A percentile compares a stretch with the other conserved stretches of the same genome.
Conservation (phyloP, 192 early-diverging fungal species). For the Backusella tarrabulga region DNA sequence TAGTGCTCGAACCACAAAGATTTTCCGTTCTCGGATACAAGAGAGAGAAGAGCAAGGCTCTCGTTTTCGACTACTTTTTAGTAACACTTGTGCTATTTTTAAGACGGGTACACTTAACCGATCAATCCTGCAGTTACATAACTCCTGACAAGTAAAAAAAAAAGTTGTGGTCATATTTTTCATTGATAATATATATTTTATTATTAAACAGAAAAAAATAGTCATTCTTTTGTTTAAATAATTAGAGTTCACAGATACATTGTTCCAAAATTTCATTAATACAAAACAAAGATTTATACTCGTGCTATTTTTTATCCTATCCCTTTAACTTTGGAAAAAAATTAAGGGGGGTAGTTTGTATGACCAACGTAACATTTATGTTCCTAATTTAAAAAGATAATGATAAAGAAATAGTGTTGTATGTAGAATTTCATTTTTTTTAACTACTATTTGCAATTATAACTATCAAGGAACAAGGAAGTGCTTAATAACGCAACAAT, state of each 20-base stretch:
- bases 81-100: neutral
- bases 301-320: constrained; percentile 5
- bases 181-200: neutral
- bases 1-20: neutral
- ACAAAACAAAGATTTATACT: constrained; percentile 5
- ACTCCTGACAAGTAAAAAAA: neutral
- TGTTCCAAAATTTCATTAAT: constrained; percentile 5
- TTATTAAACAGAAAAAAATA: neutral
- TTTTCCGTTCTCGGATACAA: constrained; percentile 1
- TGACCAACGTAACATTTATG: neutral
- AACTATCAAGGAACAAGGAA: neutral
- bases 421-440: neutral
- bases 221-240: neutral
- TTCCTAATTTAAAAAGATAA: neutral
- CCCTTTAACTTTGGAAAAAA: neutral
- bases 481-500: neutral
- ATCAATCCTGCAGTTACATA: neutral
- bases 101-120: neutral
- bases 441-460: neutral
- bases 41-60: neutral
- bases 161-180: neutral
- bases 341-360: neutral
- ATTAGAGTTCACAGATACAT: neutral
- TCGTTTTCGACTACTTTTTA: neutral
- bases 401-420: neutral